These are phyloP conservation scores for Straminergon stramineum DNA, from an alignment of 225 moss, liverwort and hornwort species.

Conservation along the genomic window DNA sequence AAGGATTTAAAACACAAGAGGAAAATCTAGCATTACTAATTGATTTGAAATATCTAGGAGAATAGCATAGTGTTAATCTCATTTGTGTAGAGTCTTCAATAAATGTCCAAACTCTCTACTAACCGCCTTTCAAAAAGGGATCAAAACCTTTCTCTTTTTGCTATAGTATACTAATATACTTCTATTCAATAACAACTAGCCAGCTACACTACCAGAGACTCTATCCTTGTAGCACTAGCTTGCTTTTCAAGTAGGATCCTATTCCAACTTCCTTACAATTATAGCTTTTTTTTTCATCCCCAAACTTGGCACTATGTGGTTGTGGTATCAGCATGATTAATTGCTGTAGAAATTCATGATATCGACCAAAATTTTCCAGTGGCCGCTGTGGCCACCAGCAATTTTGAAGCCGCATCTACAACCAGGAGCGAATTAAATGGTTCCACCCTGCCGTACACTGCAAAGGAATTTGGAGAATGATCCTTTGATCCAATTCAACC, in stretches of 20 bases:
- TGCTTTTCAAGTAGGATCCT: not conserved
- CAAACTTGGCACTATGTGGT: not conserved
- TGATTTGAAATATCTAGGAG: not conserved
- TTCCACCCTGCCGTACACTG: not conserved
- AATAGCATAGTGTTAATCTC: too few species aligned
- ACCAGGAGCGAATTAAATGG: not conserved
- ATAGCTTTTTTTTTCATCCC: too few species aligned
- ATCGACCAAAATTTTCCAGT: not conserved
- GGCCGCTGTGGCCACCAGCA: not conserved
- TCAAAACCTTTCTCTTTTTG: fast-evolving
- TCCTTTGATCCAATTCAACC: not conserved
- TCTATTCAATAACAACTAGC: not conserved
- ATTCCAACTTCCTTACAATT: not conserved
- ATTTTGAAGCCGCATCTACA: fast-evolving
- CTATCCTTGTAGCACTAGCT: not conserved
- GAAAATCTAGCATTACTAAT: too few species aligned
- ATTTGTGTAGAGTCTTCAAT: fast-evolving
- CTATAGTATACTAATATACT: too few species aligned
- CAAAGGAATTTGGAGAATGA: not conserved
- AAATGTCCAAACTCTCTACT: not conserved
- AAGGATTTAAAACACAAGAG: not conserved
- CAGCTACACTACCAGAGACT: not conserved
- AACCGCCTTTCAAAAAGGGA: fast-evolving
- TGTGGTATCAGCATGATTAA: not conserved
- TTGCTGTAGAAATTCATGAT: not conserved